Evolutionary conservation across 2,329 filamentous ascomycete species (phyloP), one percentile per base, ranked within the genome.

Genomic region (Alternaria novae-zelandiae): DNA sequence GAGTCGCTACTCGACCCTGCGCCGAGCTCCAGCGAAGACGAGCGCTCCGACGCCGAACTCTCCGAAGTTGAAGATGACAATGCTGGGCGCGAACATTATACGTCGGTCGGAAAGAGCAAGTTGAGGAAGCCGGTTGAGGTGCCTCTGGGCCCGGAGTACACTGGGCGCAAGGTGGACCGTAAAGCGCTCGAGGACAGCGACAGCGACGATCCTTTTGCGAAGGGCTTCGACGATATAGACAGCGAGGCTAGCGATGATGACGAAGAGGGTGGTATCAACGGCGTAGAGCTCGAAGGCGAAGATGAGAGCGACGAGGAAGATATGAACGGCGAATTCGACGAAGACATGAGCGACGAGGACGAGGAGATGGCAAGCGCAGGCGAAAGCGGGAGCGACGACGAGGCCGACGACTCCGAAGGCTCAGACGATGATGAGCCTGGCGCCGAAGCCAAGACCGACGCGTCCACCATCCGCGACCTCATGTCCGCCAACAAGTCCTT

Each of bases 11-110:
- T 86, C 57, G 82, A 87, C 69, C 87, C 89, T 65, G 83, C 82
- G 17, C 85, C 85, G 15, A 80, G 81, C 65, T 85, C 85, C n/a
- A 86, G 85, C 59, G 86, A 86, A 59, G 86, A 87, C 61, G 87
- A 87, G 50, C 84, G 82, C 46, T 84, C 80, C 13, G 86, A 83
- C 54, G 87, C 85, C 47, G 85, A 80, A 6, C 13, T 66, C 12
- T 77, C 74, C 15, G 81, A 79, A 21, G 60, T 79, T 71, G 44
- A 74, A 56, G 79, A 85, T 70, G 83, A 78, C 11, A 81, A 87
- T 64, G 85, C 85, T 11, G 93, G 91, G 20, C 91, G 94, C 30
- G 95, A 97, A 73, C 95, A 98, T 78, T 98, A 98, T 77, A 87
- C 91, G 46, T 81, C 86, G 56, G 92, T 97, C 30, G 91, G 90